Evolutionary conservation across 1,284 basidiomycete genomes (phyloP), one percentile per base, ranked within the genome.

Genomic region (Fomitiporia mediterranea): DNA sequence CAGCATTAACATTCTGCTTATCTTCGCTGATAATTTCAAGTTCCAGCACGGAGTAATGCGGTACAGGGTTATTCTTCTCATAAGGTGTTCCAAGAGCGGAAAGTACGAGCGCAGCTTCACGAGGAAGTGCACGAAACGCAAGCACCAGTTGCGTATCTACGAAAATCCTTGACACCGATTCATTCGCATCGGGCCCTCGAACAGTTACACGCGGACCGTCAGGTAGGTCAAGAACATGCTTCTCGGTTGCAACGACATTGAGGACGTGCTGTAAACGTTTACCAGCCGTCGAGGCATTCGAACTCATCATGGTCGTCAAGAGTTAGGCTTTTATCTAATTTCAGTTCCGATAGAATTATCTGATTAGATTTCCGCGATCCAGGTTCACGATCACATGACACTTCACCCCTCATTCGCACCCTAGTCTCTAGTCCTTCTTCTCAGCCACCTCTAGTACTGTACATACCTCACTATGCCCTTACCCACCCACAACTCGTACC

Each of bases 71-170:
- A 6, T 47, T 61, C 43, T 64, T 60, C 42, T 69, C 69, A 55
- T 66, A 61, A 1, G 64, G 62, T 0, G 70, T 72, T 5, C 68
- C 69, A 5, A 72, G 35, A 1, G 67, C 65, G 5, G 71, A 68
- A 3, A 70, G 48, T 8, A 67, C 60, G 39, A 71, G 59, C 6
- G 58, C 60, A 17, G 48, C 53, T 17, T 35, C 37, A 3, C 40
- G 42, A 43, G 34, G 19, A 8, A 55, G 27, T 37, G 53, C 27
- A 4, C 39, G 30, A 37, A 25, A 55, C 2, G n/a, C 30, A 7
- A 58, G 34, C 6, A 58, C 38, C 27, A 11, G 15, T 8, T 37
- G 28, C 7, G 19, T 25, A 13, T 51, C 57, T 23, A 58, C 19
- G 8, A 23, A n/a, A 23, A 58, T 51, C 11, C 13, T 51, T 8